phyloP scores from a whole-genome alignment of 805 yeast genomes.

The Monosporozyma solicola region DNA sequence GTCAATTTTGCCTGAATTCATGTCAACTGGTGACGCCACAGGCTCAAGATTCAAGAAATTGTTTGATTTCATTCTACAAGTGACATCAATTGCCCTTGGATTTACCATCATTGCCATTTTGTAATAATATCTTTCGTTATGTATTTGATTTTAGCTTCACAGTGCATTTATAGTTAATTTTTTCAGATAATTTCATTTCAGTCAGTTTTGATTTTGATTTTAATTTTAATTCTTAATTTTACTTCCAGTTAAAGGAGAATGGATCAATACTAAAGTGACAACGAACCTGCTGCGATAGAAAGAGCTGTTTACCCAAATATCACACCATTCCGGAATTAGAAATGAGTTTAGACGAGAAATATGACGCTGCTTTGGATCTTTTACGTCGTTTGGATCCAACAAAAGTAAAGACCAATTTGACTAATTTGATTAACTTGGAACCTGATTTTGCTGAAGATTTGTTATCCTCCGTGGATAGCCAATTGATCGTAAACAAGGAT shows the following conservation, averaged over 20 bases:
- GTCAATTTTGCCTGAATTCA: constrained; percentile 65
- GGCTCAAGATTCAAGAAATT: background rate
- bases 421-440: constrained; percentile 37
- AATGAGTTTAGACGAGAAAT: constrained; percentile 18
- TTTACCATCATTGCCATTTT: constrained; percentile 1
- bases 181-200: no score
- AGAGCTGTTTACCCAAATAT: background rate
- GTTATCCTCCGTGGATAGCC: constrained; percentile 79
- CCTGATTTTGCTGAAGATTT: constrained; percentile 81
- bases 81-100: background rate
- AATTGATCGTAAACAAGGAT: constrained; percentile 37
- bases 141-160: background rate
- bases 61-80: background rate
- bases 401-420: constrained; percentile 38
- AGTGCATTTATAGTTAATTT: no score
- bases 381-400: constrained; percentile 69
- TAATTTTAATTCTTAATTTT: no score
- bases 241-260: no score
- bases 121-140: background rate
- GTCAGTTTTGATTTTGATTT: background rate
- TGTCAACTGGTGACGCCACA: background rate
- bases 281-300: background rate
- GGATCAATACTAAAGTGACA: no score
- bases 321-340: background rate
- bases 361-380: constrained; percentile 72